Conservation (phyloP, 2,329 filamentous ascomycete species). For the Clathrospora elynae region DNA sequence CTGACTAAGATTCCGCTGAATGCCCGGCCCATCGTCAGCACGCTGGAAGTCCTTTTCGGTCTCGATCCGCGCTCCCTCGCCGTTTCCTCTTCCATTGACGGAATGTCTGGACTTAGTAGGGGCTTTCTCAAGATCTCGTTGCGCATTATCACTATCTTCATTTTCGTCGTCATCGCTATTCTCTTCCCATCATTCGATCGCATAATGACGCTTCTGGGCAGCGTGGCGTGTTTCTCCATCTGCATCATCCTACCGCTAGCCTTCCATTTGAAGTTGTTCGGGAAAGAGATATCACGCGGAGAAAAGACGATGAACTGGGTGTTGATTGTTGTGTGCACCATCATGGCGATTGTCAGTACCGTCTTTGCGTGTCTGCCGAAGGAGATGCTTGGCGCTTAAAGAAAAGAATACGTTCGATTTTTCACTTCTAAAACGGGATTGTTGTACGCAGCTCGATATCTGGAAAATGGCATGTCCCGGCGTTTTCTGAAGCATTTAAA, state of each 20-base stretch:
- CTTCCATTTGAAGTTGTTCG: constrained; percentile 91
- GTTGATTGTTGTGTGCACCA: constrained; percentile 70
- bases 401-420: too few relatives aligned
- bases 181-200: constrained; percentile 80
- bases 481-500: too few relatives aligned
- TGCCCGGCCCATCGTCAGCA: constrained; percentile 84
- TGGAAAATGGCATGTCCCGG: too few relatives aligned
- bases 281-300: constrained; percentile 65
- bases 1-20: constrained; percentile 94
- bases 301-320: constrained; percentile 72
- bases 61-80: constrained; percentile 65
- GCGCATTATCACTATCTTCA: constrained; percentile 68
- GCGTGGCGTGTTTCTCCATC: constrained; percentile 88
- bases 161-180: constrained; percentile 77
- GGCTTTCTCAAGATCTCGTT: constrained; percentile 64
- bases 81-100: constrained; percentile 55
- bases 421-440: constrained; percentile 4
- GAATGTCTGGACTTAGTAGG: constrained; percentile 63
- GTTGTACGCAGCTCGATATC: too few relatives aligned
- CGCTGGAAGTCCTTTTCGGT: constrained; percentile 78
- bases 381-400: constrained; percentile 47
- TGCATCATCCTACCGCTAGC: constrained; percentile 87
- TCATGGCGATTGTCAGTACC: constrained; percentile 77
- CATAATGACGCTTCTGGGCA: constrained; percentile 90
- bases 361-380: constrained; percentile 88